Percentiles rank a stretch among this genome's conserved stretches.
phyloP scores from a whole-genome alignment of 257 asterid species.

The Avicennia marina region DNA sequence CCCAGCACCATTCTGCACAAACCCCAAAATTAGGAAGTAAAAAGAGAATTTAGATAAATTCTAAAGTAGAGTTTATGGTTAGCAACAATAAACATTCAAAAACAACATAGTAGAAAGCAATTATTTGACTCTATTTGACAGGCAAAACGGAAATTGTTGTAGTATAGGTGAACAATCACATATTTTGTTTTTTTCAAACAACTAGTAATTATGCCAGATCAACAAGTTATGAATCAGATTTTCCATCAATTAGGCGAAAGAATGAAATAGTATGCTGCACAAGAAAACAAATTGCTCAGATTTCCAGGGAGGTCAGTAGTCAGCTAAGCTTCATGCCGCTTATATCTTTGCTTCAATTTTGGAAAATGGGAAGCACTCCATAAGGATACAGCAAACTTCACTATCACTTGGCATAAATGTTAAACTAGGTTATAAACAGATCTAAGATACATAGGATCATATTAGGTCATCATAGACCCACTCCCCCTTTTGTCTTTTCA shows the following conservation, averaged over 20 bases:
- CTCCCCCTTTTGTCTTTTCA: too few species aligned
- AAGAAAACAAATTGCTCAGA: neutral
- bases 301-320: slow-evolving; percentile 4
- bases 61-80: slow-evolving; percentile 1
- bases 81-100: slow-evolving; percentile 1
- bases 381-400: too few species aligned
- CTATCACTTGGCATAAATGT: too few species aligned
- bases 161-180: neutral
- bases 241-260: neutral
- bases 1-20: slow-evolving; percentile 69
- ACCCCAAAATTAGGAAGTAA: slow-evolving; percentile 3
- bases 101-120: neutral
- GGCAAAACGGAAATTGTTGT: neutral
- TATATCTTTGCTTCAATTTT: neutral
- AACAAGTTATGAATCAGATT: neutral
- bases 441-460: too few species aligned
- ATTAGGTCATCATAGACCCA: too few species aligned
- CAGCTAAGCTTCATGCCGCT: slow-evolving; percentile 6
- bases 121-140: neutral
- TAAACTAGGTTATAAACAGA: neutral
- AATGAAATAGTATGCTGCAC: neutral
- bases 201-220: too few species aligned
- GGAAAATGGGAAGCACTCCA: too few species aligned
- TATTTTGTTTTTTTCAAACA: too few species aligned
- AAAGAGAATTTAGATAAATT: slow-evolving; percentile 8